These are phyloP conservation scores for Trichosporon sp. DNA, from an alignment of 1,284 basidiomycete genomes.

Conservation along the genomic window DNA sequence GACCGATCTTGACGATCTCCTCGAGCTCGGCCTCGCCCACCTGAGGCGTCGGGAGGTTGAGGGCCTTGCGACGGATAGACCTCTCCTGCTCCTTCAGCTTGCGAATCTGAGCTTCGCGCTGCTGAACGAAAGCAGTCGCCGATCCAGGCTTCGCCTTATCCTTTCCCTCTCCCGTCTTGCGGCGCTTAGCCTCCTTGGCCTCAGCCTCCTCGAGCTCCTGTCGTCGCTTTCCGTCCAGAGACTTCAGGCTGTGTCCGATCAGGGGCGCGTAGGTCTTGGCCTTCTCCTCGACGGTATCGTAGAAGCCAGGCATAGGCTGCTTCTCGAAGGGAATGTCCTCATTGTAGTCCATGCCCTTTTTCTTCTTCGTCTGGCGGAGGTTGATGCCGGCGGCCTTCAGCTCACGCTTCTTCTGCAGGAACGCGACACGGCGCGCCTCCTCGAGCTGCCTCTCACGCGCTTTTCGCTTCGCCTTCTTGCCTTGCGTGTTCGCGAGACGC, in stretches of 20 bases:
- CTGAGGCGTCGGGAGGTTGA: constrained; percentile 83
- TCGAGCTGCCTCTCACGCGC: constrained; percentile 94
- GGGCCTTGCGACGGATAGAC: constrained; percentile 79
- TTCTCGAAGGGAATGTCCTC: constrained; percentile 99
- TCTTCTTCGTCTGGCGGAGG: constrained; percentile 75
- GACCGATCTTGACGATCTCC: constrained; percentile 97
- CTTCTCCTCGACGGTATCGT: constrained; percentile 92
- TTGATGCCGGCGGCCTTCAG: constrained; percentile 97
- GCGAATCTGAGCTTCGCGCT: constrained; percentile 93
- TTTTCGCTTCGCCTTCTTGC: constrained; percentile 99
- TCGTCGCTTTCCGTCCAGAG: constrained; percentile 87
- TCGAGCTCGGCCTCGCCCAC: constrained; percentile 95
- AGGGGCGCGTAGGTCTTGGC: constrained; percentile 82
- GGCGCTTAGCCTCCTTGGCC: constrained; percentile 75
- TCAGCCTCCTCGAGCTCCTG: constrained; percentile 67
- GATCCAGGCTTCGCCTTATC: constrained; percentile 55
- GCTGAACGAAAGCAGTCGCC: constrained; percentile 86
- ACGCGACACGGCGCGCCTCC: constrained; percentile 88
- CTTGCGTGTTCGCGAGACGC: constrained; percentile 96
- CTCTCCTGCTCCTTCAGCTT: constrained; percentile 96
- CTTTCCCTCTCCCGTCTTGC: constrained; percentile 55
- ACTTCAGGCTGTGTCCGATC: constrained; percentile 81
- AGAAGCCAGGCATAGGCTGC: constrained; percentile 90
- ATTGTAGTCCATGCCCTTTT: constrained; percentile 98
- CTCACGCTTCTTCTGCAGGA: constrained; percentile 96